phyloP scores from a whole-genome alignment of 1,139 yeast genomes.

The Lodderomyces pseudojiufengensis region DNA sequence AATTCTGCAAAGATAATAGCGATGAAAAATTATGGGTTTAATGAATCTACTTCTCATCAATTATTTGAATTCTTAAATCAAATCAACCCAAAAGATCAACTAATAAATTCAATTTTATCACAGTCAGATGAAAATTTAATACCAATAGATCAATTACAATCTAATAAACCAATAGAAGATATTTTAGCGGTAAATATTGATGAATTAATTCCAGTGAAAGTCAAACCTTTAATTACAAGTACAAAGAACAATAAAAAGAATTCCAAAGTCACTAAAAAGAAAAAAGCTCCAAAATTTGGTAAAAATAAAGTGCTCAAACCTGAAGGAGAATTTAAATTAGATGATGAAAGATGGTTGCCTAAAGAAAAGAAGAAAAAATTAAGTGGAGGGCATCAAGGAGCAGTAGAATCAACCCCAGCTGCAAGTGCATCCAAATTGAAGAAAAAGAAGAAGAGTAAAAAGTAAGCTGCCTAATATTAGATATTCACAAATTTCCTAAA shows the following conservation, averaged over 20 bases:
- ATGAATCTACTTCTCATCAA: conserved; percentile 25
- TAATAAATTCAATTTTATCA: conserved; percentile 30
- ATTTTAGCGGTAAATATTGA: conserved; percentile 27
- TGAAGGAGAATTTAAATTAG: conserved; percentile 29
- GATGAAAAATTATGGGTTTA: conserved; percentile 35
- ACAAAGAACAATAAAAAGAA: conserved; percentile 7
- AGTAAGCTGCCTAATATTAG: conserved; percentile 20
- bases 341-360: conserved; percentile 85
- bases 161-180: conserved; percentile 21
- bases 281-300: conserved; percentile 34
- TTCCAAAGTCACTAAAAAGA: conserved; percentile 20
- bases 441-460: conserved; percentile 48
- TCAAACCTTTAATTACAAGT: conserved; percentile 6
- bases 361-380: conserved; percentile 58
- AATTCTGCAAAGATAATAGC: conserved; percentile 47
- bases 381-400: conserved; percentile 69
- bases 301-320: conserved; percentile 33
- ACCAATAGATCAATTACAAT: conserved; percentile 34
- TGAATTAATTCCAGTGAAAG: conserved; percentile 16
- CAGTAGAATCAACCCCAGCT: conserved; percentile 40
- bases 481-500: not conserved
- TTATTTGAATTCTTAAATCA: conserved; percentile 31
- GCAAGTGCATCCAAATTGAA: conserved; percentile 22
- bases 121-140: conserved; percentile 23
- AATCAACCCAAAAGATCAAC: conserved; percentile 26